Evolutionary conservation across 345 rosid species (phyloP).

Genomic region (Sonneratia caseolaris): DNA sequence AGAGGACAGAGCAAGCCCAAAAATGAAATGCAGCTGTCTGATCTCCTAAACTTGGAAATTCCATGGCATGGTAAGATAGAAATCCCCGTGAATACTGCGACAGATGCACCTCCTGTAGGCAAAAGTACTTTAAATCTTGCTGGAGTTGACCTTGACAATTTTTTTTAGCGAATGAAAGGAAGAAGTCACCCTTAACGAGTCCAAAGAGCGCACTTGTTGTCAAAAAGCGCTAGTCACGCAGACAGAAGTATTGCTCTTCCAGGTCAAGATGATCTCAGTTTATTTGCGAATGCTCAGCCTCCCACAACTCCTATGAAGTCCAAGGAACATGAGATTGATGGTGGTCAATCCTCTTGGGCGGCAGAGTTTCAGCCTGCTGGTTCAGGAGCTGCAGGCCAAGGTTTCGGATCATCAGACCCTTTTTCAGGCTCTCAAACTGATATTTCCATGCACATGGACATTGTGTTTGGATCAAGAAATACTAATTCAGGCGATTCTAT

Average conservation of each 20-base stretch:
- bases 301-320: conserved; percentile 17
- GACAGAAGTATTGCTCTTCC: conserved; percentile 21
- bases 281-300: conserved; percentile 35
- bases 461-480: conserved; percentile 14
- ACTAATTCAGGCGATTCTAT: not conserved
- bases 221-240: not conserved
- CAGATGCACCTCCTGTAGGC: no score
- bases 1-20: no score
- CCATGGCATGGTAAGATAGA: no score
- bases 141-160: no score
- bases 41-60: no score
- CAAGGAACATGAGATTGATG: conserved; percentile 13
- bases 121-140: no score
- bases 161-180: no score
- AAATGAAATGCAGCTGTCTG: no score
- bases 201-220: no score
- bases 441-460: conserved; percentile 14
- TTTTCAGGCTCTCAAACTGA: conserved; percentile 6
- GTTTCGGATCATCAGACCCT: conserved; percentile 6
- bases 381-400: conserved; percentile 5
- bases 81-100: no score
- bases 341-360: conserved; percentile 8
- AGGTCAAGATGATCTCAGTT: conserved; percentile 19
- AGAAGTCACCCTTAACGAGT: no score
- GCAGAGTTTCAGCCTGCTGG: conserved; percentile 14